Percentiles rank a stretch among this genome's conserved stretches.
Evolutionary conservation across 768 basidiomycete species (phyloP).

Genomic region (Arthromyces matolae): DNA sequence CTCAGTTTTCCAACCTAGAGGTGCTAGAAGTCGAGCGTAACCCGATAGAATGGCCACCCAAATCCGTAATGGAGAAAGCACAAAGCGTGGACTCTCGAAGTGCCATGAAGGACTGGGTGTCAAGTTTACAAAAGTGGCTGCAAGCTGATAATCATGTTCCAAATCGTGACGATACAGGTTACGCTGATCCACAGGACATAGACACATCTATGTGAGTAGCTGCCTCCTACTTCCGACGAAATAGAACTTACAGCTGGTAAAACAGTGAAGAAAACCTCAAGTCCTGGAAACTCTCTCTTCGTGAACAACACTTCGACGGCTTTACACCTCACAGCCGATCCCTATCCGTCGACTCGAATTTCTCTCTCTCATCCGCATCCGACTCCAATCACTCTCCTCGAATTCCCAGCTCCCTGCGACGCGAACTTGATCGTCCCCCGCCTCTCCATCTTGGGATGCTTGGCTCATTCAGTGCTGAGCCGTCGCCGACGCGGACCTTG

Average conservation of each 20-base stretch:
- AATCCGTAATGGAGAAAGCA: slow-evolving; percentile 43
- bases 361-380: slow-evolving; percentile 46
- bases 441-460: slow-evolving; percentile 47
- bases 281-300: slow-evolving; percentile 41
- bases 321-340: slow-evolving; percentile 53
- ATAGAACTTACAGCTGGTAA: slow-evolving; percentile 6
- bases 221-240: not conserved
- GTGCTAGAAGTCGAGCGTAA: slow-evolving; percentile 88
- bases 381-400: slow-evolving; percentile 32
- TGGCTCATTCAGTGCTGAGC: slow-evolving; percentile 34
- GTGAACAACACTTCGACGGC: slow-evolving; percentile 31
- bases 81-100: slow-evolving; percentile 42
- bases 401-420: slow-evolving; percentile 15
- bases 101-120: slow-evolving; percentile 70
- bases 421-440: slow-evolving; percentile 39
- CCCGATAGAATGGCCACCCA: slow-evolving; percentile 91
- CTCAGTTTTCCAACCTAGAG: slow-evolving; percentile 66
- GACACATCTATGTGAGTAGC: slow-evolving; percentile 38
- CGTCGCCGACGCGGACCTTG: slow-evolving; percentile 48
- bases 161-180: slow-evolving; percentile 47
- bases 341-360: slow-evolving; percentile 58
- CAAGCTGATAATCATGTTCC: slow-evolving; percentile 42
- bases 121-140: slow-evolving; percentile 72
- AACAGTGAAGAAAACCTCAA: slow-evolving; percentile 37
- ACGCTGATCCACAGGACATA: slow-evolving; percentile 42